These are phyloP conservation scores for Sutorius australiensis DNA, from an alignment of 768 basidiomycete species.

Conservation along the genomic window DNA sequence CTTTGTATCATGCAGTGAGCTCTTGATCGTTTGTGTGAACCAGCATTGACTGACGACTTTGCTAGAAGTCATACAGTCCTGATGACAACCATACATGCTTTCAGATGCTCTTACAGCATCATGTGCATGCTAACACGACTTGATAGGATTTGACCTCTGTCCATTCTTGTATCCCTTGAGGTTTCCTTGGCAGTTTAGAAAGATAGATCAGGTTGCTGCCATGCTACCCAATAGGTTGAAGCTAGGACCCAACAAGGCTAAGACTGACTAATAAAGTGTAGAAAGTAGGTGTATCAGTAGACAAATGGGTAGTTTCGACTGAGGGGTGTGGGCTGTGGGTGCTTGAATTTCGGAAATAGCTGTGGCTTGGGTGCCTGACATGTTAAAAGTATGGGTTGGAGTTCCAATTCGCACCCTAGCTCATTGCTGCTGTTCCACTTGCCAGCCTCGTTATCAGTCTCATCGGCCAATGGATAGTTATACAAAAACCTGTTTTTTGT, in stretches of 20 bases:
- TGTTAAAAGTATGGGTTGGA: too few species aligned
- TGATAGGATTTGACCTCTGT: conserved; percentile 84
- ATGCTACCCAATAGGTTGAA: conserved; percentile 67
- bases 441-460: too few species aligned
- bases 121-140: background rate
- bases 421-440: too few species aligned
- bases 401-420: too few species aligned
- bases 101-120: background rate
- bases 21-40: background rate
- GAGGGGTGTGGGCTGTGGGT: too few species aligned
- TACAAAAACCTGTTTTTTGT: too few species aligned
- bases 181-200: conserved; percentile 96
- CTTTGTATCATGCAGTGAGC: conserved; percentile 88
- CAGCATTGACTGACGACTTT: background rate
- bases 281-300: conserved; percentile 1
- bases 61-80: conserved; percentile 90
- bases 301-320: background rate
- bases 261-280: conserved; percentile 40
- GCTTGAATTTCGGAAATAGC: too few species aligned
- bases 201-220: conserved; percentile 86
- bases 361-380: too few species aligned
- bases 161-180: conserved; percentile 95
- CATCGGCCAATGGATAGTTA: too few species aligned
- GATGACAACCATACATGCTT: conserved; percentile 82
- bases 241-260: conserved; percentile 38